A percentile compares a stretch with the other conserved stretches of the same genome.
Conservation (phyloP, 2,329 filamentous ascomycete species). For the Catunica adiposa region DNA sequence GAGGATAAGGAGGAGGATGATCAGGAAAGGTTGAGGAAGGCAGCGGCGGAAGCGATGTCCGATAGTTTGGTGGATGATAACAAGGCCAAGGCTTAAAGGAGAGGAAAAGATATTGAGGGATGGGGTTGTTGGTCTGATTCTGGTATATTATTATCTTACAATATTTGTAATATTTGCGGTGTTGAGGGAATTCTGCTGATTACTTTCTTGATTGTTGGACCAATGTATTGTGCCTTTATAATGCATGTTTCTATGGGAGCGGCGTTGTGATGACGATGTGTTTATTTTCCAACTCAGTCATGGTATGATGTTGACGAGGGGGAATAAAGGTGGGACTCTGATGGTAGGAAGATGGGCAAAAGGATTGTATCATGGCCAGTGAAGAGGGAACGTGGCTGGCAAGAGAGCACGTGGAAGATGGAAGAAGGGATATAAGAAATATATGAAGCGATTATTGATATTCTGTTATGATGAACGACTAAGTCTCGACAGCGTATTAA, state of each 20-base stretch:
- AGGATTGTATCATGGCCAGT: too few species aligned
- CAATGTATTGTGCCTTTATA: background rate
- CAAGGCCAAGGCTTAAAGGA: constrained; percentile 1
- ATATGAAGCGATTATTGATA: too few species aligned
- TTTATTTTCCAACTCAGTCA: too few species aligned
- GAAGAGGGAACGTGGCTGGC: too few species aligned
- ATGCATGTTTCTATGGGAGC: background rate
- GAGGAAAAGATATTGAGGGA: background rate
- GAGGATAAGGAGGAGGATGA: constrained; percentile 42
- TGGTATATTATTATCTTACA: background rate
- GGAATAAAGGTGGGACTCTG: background rate
- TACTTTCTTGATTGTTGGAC: too few species aligned
- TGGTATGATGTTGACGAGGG: too few species aligned
- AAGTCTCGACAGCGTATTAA: too few species aligned
- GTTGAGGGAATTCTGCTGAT: background rate
- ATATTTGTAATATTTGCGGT: background rate
- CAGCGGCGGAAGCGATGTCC: constrained; percentile 44
- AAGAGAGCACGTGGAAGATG: too few species aligned
- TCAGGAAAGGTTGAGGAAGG: constrained; percentile 46
- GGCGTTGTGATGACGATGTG: background rate
- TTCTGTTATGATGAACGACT: too few species aligned
- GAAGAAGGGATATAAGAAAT: too few species aligned
- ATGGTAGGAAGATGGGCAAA: background rate
- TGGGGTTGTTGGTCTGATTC: background rate
- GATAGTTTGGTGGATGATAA: constrained; percentile 34